Conservation (phyloP, 345 rosid genomes). For the Psidium friedrichsthalianum region DNA sequence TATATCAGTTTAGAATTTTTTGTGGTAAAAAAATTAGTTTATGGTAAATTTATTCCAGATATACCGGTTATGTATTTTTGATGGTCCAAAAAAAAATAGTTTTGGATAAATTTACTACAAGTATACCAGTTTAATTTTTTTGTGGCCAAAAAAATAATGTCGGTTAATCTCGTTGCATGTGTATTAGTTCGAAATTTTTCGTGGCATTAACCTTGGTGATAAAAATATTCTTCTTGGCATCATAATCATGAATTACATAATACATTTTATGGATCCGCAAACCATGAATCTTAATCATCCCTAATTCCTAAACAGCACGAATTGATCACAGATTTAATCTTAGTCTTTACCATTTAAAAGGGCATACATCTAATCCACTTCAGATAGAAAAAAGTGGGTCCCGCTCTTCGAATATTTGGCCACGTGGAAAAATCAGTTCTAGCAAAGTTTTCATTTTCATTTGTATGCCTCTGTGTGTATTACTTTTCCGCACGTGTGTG, state of each 20-base stretch:
- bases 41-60: no score
- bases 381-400: not conserved
- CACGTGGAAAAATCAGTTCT: not conserved
- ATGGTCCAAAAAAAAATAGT: no score
- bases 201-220: no score
- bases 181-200: no score
- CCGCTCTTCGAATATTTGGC: not conserved
- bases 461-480: not conserved
- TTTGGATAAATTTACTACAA: no score
- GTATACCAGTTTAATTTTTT: no score
- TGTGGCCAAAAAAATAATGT: no score
- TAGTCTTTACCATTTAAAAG: not conserved
- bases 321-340: not conserved
- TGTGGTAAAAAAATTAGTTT: no score
- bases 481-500: no score
- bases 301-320: not conserved
- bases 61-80: no score
- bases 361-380: not conserved
- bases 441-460: not conserved
- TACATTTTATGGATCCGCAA: not conserved
- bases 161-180: no score
- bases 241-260: not conserved
- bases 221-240: not conserved
- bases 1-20: no score
- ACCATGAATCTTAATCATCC: not conserved